Conservation (phyloP, 345 rosid genomes). For the Kernera saxatilis region DNA sequence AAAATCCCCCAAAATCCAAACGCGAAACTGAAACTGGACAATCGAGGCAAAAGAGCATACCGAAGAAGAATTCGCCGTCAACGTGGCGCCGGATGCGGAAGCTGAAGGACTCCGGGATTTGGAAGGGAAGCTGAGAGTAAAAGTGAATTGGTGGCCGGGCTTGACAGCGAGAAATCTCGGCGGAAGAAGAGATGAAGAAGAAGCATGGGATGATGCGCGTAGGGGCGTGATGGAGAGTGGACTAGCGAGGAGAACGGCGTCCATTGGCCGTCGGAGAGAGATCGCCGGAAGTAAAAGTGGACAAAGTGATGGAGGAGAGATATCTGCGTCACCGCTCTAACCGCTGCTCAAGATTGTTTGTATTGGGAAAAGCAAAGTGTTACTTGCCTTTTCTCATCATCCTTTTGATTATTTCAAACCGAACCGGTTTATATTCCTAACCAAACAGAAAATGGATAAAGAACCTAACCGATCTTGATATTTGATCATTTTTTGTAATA, state of each 20-base stretch:
- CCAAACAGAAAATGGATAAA: not conserved
- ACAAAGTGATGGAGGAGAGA: not conserved
- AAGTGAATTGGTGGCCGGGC: conserved; percentile 16
- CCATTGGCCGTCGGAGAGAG: conserved; percentile 36
- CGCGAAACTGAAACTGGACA: not conserved
- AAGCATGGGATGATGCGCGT: conserved; percentile 32
- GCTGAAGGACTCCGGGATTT: conserved; percentile 29
- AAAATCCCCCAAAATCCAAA: not conserved
- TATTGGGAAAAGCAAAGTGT: conserved; percentile 26
- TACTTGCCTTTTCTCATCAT: not conserved
- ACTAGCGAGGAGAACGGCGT: conserved; percentile 31
- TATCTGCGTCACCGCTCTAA: conserved; percentile 5
- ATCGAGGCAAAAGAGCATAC: conserved; percentile 25
- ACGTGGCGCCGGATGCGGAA: conserved; percentile 38
- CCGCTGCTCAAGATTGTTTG: not conserved
- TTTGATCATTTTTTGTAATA: too few species aligned
- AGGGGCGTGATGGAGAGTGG: conserved; percentile 32
- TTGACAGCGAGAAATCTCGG: conserved; percentile 33
- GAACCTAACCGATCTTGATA: not conserved
- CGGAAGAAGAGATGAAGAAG: conserved; percentile 17
- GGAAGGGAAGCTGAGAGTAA: conserved; percentile 8
- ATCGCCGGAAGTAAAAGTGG: conserved; percentile 16
- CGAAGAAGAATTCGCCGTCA: conserved; percentile 52
- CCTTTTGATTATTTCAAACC: not conserved
- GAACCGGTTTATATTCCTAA: conserved; percentile 1